These are phyloP conservation scores for Catunica adiposa DNA, from an alignment of 2,329 filamentous ascomycete species.

Conservation along the genomic window DNA sequence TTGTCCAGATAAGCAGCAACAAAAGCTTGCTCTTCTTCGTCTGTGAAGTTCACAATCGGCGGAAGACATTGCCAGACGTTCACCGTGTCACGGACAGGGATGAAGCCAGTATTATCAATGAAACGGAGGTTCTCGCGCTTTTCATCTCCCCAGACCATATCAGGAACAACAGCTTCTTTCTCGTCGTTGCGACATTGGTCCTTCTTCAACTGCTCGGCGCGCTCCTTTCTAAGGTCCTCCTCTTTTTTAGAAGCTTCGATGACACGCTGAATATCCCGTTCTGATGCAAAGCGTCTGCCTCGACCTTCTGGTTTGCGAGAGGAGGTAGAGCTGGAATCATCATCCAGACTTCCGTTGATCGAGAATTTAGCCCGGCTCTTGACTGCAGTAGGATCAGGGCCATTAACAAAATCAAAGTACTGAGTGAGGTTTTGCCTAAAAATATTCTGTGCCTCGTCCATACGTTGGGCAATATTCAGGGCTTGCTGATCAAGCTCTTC, in stretches of 20 bases:
- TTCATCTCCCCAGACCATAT: conserved; percentile 47
- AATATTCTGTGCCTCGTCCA: neutral
- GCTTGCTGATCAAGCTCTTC: neutral
- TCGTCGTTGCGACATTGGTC: conserved; percentile 52
- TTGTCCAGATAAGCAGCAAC: conserved; percentile 58
- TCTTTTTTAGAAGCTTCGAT: conserved; percentile 55
- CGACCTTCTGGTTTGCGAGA: conserved; percentile 36
- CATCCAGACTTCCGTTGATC: conserved; percentile 21
- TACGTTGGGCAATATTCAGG: neutral
- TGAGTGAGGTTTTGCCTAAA: conserved; percentile 17
- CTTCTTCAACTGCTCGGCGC: conserved; percentile 45
- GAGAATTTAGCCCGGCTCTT: conserved; percentile 40
- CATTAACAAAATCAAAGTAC: conserved; percentile 40
- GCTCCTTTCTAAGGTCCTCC: conserved; percentile 53
- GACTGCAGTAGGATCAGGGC: conserved; percentile 35
- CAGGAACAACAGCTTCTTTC: conserved; percentile 59
- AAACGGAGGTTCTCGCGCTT: conserved; percentile 43
- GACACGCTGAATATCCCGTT: conserved; percentile 56
- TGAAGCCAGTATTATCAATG: conserved; percentile 47
- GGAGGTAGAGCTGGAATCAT: conserved; percentile 19
- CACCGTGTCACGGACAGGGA: conserved; percentile 50
- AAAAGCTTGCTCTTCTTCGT: conserved; percentile 52
- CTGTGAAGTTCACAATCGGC: conserved; percentile 57
- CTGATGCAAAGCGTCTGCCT: conserved; percentile 46
- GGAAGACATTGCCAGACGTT: conserved; percentile 56